Evolutionary conservation across 768 basidiomycete genomes (phyloP).

Genomic region (Mycena vitilis): DNA sequence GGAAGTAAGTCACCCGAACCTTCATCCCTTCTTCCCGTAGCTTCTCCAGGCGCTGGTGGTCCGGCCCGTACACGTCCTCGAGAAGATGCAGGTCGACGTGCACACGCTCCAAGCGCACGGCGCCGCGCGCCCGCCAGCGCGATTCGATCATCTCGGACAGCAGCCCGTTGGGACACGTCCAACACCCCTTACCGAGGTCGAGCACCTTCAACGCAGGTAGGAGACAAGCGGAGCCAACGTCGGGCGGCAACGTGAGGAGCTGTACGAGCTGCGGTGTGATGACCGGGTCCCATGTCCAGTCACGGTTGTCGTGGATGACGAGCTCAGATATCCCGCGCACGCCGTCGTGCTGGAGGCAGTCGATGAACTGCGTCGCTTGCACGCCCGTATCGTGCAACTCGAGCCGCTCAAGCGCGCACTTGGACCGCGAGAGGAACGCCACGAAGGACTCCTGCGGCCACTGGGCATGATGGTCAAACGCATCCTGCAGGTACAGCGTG

Average conservation of each 20-base stretch:
- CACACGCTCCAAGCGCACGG: conserved; percentile 44
- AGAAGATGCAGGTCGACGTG: conserved; percentile 43
- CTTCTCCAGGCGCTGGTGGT: conserved; percentile 43
- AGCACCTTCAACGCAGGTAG: conserved; percentile 46
- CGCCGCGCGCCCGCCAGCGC: conserved; percentile 43
- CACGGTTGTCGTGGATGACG: conserved; percentile 47
- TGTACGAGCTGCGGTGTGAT: conserved; percentile 45
- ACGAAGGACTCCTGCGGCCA: conserved; percentile 49
- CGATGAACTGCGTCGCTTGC: conserved; percentile 42
- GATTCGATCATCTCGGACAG: conserved; percentile 52
- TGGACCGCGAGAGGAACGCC: conserved; percentile 46
- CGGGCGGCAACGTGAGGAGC: conserved; percentile 40
- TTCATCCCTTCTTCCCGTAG: conserved; percentile 49
- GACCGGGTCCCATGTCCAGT: conserved; percentile 50
- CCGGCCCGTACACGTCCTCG: conserved; percentile 45
- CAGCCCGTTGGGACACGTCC: conserved; percentile 43
- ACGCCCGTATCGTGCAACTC: conserved; percentile 49
- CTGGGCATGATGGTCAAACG: conserved; percentile 40
- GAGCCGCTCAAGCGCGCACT: conserved; percentile 43
- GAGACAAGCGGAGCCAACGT: conserved; percentile 22
- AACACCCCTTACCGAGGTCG: conserved; percentile 45
- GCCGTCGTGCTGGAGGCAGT: conserved; percentile 43
- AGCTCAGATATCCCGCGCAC: conserved; percentile 45
- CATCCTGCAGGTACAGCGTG: conserved; percentile 43
- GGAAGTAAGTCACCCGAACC: conserved; percentile 37